Evolutionary conservation across 179 eudicot genomes (phyloP).

Genomic region (Nepenthes alata): DNA sequence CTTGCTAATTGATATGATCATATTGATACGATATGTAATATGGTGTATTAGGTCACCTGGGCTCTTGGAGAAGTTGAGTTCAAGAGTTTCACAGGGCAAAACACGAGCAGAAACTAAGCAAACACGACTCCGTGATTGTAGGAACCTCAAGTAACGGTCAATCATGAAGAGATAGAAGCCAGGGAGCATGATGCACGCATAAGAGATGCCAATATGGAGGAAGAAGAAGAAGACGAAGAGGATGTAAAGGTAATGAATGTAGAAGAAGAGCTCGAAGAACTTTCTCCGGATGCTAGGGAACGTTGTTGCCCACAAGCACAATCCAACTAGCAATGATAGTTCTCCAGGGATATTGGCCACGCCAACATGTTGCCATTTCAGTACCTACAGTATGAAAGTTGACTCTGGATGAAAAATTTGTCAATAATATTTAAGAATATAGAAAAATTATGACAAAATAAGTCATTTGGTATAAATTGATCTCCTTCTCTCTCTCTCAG

Average conservation of each 20-base stretch:
- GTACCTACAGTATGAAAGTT: slow-evolving; percentile 16
- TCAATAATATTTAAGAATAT: too few relatives aligned
- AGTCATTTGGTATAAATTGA: too few relatives aligned
- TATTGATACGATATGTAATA: too few relatives aligned
- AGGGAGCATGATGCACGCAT: slow-evolving; percentile 37
- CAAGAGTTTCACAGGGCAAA: slow-evolving; percentile 25
- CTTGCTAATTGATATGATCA: too few relatives aligned
- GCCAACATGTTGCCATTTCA: slow-evolving; percentile 29
- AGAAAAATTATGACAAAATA: too few relatives aligned
- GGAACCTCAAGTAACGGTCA: slow-evolving; percentile 40
- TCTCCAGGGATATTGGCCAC: slow-evolving; percentile 51
- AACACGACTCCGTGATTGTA: slow-evolving; percentile 34
- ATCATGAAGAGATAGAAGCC: slow-evolving; percentile 43
- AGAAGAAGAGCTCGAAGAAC: slow-evolving; percentile 35
- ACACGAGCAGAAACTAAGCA: slow-evolving; percentile 30
- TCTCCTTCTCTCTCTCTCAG: too few relatives aligned
- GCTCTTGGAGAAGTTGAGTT: slow-evolving; percentile 40
- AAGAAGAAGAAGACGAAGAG: slow-evolving; percentile 28
- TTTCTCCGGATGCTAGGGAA: slow-evolving; percentile 25
- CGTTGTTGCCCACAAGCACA: slow-evolving; percentile 33
- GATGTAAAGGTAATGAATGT: slow-evolving; percentile 41
- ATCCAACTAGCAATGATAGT: slow-evolving; percentile 22
- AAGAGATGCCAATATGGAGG: slow-evolving; percentile 36
- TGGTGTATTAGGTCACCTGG: slow-evolving; percentile 1
- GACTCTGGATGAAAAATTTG: background rate